A percentile compares a stretch with the other conserved stretches of the same genome.
These are phyloP conservation scores for Monosporascus sp. DNA, from an alignment of 2,329 filamentous ascomycete genomes.

Conservation along the genomic window DNA sequence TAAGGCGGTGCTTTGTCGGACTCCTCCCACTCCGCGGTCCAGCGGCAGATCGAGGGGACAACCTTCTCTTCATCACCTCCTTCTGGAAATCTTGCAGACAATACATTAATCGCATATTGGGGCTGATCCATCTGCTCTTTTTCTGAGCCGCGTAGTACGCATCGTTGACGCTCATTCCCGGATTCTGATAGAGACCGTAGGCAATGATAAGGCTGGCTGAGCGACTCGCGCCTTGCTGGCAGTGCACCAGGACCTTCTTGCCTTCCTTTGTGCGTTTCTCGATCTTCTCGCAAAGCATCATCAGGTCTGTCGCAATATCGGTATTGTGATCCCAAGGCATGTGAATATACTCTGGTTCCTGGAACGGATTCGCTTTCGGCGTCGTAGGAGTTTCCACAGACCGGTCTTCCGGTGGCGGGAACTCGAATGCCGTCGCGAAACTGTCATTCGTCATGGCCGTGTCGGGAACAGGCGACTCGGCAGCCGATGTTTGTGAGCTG, in stretches of 20 bases:
- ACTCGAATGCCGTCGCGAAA: slow-evolving; percentile 58
- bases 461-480: slow-evolving; percentile 45
- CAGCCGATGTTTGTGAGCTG: slow-evolving; percentile 23
- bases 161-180: slow-evolving; percentile 71
- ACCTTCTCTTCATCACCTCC: slow-evolving; percentile 48
- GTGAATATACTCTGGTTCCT: slow-evolving; percentile 75
- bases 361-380: slow-evolving; percentile 43
- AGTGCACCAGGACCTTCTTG: slow-evolving; percentile 77
- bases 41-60: slow-evolving; percentile 39
- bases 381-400: slow-evolving; percentile 47
- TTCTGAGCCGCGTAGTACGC: slow-evolving; percentile 76
- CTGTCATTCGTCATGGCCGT: slow-evolving; percentile 54
- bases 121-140: slow-evolving; percentile 82
- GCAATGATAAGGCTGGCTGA: slow-evolving; percentile 83
- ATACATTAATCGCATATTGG: slow-evolving; percentile 90
- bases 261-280: slow-evolving; percentile 65
- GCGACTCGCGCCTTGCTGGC: slow-evolving; percentile 79
- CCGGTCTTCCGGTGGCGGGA: slow-evolving; percentile 35
- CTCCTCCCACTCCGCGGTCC: slow-evolving; percentile 47
- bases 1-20: slow-evolving; percentile 54
- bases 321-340: slow-evolving; percentile 87
- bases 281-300: slow-evolving; percentile 69
- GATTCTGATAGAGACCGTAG: slow-evolving; percentile 76
- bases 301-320: slow-evolving; percentile 72
- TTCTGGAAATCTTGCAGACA: slow-evolving; percentile 78